Conservation (phyloP, 176 grass and related monocot species). For the Luzula sylvatica region DNA sequence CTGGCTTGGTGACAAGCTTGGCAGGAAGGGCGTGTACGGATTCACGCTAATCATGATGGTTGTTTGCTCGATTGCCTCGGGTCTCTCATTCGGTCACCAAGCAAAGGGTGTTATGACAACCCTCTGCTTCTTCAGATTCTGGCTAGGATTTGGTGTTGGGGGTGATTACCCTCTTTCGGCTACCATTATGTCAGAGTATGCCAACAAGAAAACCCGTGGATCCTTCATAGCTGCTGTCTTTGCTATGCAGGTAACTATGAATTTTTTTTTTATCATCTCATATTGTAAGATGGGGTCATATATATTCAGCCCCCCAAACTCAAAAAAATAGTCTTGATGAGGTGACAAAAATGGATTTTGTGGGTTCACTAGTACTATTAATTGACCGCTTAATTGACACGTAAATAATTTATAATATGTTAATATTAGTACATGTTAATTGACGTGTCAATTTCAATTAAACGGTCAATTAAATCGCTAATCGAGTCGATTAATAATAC, state of each 20-base stretch:
- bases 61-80: conserved; percentile 37
- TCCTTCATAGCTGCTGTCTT: conserved; percentile 85
- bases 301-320: too few relatives aligned
- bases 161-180: conserved; percentile 58
- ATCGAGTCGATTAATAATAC: too few relatives aligned
- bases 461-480: too few relatives aligned
- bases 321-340: too few relatives aligned
- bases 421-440: too few relatives aligned
- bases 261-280: background rate
- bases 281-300: too few relatives aligned
- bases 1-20: conserved; percentile 73
- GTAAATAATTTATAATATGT: too few relatives aligned
- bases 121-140: conserved; percentile 79
- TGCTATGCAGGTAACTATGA: conserved; percentile 26
- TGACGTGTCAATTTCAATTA: too few relatives aligned
- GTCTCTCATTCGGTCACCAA: conserved; percentile 34
- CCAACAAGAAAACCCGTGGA: conserved; percentile 66
- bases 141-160: conserved; percentile 75
- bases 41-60: conserved; percentile 76
- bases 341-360: too few relatives aligned
- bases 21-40: conserved; percentile 64
- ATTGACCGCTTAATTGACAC: too few relatives aligned
- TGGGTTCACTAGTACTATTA: too few relatives aligned
- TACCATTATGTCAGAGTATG: conserved; percentile 78
- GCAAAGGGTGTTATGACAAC: conserved; percentile 34